A percentile compares a stretch with the other conserved stretches of the same genome.
Evolutionary conservation across 805 yeast genomes (phyloP).

Genomic region (Maudiozyma turicensis): DNA sequence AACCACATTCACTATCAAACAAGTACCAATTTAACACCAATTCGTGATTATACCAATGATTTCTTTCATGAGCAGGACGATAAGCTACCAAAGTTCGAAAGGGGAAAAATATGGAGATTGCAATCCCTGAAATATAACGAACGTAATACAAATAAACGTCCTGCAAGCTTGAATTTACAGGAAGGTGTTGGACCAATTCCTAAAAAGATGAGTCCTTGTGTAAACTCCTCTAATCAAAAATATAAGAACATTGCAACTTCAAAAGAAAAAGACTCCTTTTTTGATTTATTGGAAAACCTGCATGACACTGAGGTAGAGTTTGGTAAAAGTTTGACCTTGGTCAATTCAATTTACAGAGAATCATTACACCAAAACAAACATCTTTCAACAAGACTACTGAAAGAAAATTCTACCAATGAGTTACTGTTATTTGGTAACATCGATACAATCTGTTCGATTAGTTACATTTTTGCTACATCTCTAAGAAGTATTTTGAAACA

Average conservation of each 20-base stretch:
- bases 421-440: conserved; percentile 36
- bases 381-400: conserved; percentile 26
- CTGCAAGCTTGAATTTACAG: conserved; percentile 19
- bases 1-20: conserved; percentile 19
- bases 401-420: conserved; percentile 25
- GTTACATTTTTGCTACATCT: conserved; percentile 24
- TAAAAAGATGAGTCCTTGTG: conserved; percentile 32
- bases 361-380: conserved; percentile 24
- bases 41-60: conserved; percentile 24
- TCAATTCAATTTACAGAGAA: conserved; percentile 28
- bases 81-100: conserved; percentile 12
- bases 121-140: background rate
- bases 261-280: conserved; percentile 6
- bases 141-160: conserved; percentile 11
- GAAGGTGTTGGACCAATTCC: conserved; percentile 3
- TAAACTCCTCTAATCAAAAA: background rate
- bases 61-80: conserved; percentile 21
- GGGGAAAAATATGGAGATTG: background rate
- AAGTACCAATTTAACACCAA: conserved; percentile 24
- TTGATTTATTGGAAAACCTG: conserved; percentile 20
- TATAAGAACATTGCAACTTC: background rate
- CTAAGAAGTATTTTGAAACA: background rate
- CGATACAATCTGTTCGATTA: conserved; percentile 31
- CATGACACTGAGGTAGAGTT: conserved; percentile 31
- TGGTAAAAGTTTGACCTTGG: conserved; percentile 21